Conservation (phyloP, 768 basidiomycete species). For the Lentinula sp. region DNA sequence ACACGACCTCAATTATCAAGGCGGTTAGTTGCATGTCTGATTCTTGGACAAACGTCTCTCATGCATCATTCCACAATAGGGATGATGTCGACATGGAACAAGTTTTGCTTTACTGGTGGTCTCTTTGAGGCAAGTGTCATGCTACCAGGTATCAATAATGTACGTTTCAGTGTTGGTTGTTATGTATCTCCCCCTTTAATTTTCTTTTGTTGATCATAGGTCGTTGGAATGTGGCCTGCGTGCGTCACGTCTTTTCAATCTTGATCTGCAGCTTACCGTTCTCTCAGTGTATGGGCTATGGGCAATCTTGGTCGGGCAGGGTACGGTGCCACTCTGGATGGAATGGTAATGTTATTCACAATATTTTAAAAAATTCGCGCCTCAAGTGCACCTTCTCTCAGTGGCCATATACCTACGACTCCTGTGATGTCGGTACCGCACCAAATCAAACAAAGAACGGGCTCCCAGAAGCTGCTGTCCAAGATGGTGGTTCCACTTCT, state of each 20-base stretch:
- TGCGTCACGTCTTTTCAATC: not conserved
- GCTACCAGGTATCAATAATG: slow-evolving; percentile 60
- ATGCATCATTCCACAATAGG: slow-evolving; percentile 20
- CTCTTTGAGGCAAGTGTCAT: slow-evolving; percentile 60
- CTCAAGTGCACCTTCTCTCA: slow-evolving; percentile 17
- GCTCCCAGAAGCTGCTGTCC: slow-evolving; percentile 53
- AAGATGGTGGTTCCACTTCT: slow-evolving; percentile 47
- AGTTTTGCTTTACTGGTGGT: slow-evolving; percentile 87
- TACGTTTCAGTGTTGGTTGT: slow-evolving; percentile 34
- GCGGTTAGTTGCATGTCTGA: slow-evolving; percentile 41
- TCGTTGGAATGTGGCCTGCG: not conserved
- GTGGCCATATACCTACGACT: slow-evolving; percentile 83
- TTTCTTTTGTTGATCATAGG: not conserved
- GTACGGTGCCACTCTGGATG: slow-evolving; percentile 80
- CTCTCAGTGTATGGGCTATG: slow-evolving; percentile 63
- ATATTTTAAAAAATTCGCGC: too few relatives aligned
- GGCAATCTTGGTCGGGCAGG: slow-evolving; percentile 59
- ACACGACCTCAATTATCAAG: slow-evolving; percentile 67
- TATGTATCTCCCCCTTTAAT: not conserved
- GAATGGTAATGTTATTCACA: slow-evolving; percentile 41
- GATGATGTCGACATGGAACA: slow-evolving; percentile 60
- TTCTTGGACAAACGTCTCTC: not conserved
- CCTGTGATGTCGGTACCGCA: slow-evolving; percentile 80
- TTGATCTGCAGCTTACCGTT: not conserved
- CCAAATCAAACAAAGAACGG: slow-evolving; percentile 76